Conservation (phyloP, 2,329 filamentous ascomycete species). For the Fusarium sp. region DNA sequence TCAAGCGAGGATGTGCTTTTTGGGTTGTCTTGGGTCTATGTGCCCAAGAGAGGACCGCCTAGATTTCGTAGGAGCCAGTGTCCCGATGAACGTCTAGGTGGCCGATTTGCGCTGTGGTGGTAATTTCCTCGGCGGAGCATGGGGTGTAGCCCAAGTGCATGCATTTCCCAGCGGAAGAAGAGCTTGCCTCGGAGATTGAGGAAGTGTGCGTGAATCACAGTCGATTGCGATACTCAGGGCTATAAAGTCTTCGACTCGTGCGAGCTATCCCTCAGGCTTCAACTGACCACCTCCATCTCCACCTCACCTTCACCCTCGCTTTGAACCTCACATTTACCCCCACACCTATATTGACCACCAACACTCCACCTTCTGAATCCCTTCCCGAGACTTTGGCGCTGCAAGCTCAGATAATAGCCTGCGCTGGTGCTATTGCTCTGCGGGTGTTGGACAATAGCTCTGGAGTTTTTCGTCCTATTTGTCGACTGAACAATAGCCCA, state of each 20-base stretch:
- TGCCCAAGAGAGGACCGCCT: background rate
- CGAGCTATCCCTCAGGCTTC: background rate
- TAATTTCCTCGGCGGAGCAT: background rate
- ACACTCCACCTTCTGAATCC: background rate
- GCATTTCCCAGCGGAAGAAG: conserved; percentile 23
- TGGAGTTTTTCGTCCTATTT: conserved; percentile 6
- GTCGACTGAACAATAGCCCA: conserved; percentile 1
- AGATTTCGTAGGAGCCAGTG: background rate
- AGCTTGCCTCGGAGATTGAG: background rate
- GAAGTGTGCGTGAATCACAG: conserved; percentile 35
- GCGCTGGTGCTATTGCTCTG: background rate
- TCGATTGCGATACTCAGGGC: background rate
- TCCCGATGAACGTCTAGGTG: background rate
- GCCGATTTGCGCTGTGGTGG: background rate
- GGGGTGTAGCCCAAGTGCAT: background rate
- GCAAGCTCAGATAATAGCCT: background rate
- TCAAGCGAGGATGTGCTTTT: conserved; percentile 26
- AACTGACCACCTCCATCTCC: conserved; percentile 8
- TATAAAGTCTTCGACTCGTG: conserved; percentile 32
- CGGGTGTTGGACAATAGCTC: background rate
- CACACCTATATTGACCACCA: background rate
- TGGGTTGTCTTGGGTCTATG: conserved; percentile 2
- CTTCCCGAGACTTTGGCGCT: background rate
- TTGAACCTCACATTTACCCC: background rate
- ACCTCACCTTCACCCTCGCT: conserved; percentile 2